Base-by-base conservation (phyloP, 1,284 basidiomycete species). In the Microbotryum intermedium region DNA sequence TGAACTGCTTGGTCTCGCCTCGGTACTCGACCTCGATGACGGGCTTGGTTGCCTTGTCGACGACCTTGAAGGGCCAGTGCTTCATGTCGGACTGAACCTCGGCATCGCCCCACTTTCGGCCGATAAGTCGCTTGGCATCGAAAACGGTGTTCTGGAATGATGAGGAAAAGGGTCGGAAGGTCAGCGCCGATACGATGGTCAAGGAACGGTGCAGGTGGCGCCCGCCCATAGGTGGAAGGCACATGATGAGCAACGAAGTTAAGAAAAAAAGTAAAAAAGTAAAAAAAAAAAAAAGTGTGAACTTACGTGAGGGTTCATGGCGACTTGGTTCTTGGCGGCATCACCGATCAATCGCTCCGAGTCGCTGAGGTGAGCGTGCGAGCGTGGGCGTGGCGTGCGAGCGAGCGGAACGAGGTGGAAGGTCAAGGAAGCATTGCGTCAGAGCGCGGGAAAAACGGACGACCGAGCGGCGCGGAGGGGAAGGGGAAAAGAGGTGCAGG, bases 41-140 rank as follows among this genome's bases (percentile, higher is more conserved):
- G 30, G 93, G 94, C 80, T 95, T 95, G 66, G 84, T 84, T 18
- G 62, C 68, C 78, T 87, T 89, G 82, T 81, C 83, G 77, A 87
- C 77, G 72, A 94, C 83, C 74, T 82, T 87, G 85, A 97, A 97
- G 59, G 92, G 90, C 83, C 76, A 77, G 73, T 77, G 92, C 80
- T 92, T 93, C 79, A 92, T 81, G 78, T 97, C 93, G 50, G 87
- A 80, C 78, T 97, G 92, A 50, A 97, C 93, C 76, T 97, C 92
- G 39, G 79, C 66, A 74, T 97, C 93, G 51, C 78, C 78, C 74
- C 84, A 90, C 76, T 86, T 86, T 77, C 89, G 85, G 65, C 89
- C 89, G 71, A 92, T 90, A 68, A 92, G 82, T 79, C 88, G 88
- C 80, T 90, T 90, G 59, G 87, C 88, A 75, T 90, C 88, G 77